Evolutionary conservation across 1,284 basidiomycete genomes (phyloP).

Genomic region (Ustilago loliicola): DNA sequence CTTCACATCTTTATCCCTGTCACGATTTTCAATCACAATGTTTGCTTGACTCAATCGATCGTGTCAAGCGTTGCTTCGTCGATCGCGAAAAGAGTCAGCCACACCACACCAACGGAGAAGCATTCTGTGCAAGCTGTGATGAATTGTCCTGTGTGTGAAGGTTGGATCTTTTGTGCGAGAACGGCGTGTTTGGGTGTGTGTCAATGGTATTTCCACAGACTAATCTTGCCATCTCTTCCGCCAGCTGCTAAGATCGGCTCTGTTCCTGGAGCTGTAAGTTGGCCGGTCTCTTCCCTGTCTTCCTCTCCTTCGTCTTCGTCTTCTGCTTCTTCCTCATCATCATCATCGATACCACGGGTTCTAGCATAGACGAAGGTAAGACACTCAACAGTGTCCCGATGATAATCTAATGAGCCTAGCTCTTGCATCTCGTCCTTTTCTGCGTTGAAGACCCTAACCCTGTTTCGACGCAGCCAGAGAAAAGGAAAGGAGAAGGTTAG

Average conservation of each 20-base stretch:
- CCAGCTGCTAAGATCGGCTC: conserved; percentile 35
- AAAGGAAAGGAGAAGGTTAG: background rate
- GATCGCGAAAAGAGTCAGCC: too few species aligned
- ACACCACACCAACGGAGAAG: too few species aligned
- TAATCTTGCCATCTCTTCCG: conserved; percentile 49
- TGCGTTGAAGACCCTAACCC: conserved; percentile 27
- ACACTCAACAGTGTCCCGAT: conserved; percentile 45
- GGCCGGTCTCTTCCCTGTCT: background rate
- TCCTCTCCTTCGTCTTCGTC: conserved; percentile 8
- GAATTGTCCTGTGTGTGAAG: conserved; percentile 1
- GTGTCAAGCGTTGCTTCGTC: background rate
- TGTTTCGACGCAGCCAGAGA: background rate
- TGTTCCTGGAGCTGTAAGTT: background rate
- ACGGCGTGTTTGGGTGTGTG: background rate
- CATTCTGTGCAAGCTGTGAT: background rate
- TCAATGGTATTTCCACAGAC: conserved; percentile 46
- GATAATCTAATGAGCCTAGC: conserved; percentile 30
- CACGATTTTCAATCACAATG: background rate
- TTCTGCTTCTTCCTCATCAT: background rate
- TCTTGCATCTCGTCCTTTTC: background rate
- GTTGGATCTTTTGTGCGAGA: background rate
- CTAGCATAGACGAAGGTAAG: conserved; percentile 19
- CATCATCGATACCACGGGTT: background rate
- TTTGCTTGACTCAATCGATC: background rate
- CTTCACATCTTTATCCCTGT: background rate